phyloP scores from a whole-genome alignment of 2,329 filamentous ascomycete species.

The Neonectria neomacrospora region DNA sequence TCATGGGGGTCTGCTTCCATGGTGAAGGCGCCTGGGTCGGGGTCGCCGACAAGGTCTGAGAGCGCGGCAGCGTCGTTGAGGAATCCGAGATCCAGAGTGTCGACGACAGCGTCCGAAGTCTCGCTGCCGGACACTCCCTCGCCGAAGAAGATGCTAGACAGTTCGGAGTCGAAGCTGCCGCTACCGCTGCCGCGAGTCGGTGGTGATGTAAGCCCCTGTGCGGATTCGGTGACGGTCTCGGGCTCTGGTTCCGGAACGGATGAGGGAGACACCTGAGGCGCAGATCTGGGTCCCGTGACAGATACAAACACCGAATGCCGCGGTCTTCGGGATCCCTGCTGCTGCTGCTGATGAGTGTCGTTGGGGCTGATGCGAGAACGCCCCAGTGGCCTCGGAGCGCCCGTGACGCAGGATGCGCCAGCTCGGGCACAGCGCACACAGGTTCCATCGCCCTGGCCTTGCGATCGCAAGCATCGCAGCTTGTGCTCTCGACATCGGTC shows the following conservation, averaged over 20 bases:
- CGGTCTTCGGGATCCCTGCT: background rate
- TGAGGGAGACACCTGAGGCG: background rate
- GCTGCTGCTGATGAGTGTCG: background rate
- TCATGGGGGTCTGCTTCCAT: conserved; percentile 3
- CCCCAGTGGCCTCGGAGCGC: conserved; percentile 22
- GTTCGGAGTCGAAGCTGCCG: conserved; percentile 6
- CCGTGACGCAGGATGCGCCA: conserved; percentile 21
- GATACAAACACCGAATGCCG: conserved; percentile 3
- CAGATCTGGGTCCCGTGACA: background rate
- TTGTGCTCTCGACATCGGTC: conserved; percentile 29
- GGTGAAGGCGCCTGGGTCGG: conserved; percentile 4
- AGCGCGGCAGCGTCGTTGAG: conserved; percentile 3
- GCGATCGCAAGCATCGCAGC: conserved; percentile 18
- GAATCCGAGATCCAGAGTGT: conserved; percentile 16
- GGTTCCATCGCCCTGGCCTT: conserved; percentile 16
- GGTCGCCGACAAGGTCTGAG: conserved; percentile 2
- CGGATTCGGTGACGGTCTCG: conserved; percentile 1
- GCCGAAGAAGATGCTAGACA: conserved; percentile 11
- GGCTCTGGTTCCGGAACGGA: conserved; percentile 5
- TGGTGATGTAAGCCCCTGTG: conserved; percentile 2
- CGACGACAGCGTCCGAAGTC: conserved; percentile 12
- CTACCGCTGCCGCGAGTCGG: background rate
- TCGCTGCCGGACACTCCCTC: conserved; percentile 9
- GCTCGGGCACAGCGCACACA: conserved; percentile 24
- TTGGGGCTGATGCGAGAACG: conserved; percentile 15